phyloP scores from a whole-genome alignment of 176 grass and related monocot species.

The Lolium perenne region DNA sequence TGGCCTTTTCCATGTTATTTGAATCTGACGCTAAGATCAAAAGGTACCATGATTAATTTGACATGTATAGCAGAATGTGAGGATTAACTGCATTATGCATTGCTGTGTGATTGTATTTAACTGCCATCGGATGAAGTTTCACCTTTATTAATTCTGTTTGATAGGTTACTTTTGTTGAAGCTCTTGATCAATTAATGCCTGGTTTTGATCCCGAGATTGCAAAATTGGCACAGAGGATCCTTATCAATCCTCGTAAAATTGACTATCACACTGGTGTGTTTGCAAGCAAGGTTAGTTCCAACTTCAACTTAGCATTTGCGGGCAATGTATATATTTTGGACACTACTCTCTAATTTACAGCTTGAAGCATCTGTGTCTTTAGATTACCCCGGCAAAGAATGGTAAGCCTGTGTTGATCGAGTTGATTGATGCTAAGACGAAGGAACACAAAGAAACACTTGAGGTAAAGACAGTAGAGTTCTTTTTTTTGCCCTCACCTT shows the following conservation, averaged over 20 bases:
- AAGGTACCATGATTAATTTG: neutral
- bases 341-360: neutral
- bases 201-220: slow-evolving; percentile 98
- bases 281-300: slow-evolving; percentile 87
- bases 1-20: slow-evolving; percentile 4
- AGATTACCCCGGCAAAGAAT: slow-evolving; percentile 95
- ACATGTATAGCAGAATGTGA: slow-evolving; percentile 12
- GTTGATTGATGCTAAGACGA: slow-evolving; percentile 97
- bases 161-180: slow-evolving; percentile 96
- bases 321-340: neutral
- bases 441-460: slow-evolving; percentile 86
- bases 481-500: neutral
- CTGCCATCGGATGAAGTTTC: slow-evolving; percentile 29
- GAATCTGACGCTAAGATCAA: slow-evolving; percentile 15
- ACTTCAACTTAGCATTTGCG: neutral
- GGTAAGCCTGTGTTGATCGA: slow-evolving; percentile 91
- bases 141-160: slow-evolving; percentile 28
- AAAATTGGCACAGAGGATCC: slow-evolving; percentile 91
- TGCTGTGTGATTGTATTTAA: slow-evolving; percentile 21
- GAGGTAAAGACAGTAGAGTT: slow-evolving; percentile 54
- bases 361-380: slow-evolving; percentile 31
- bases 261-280: slow-evolving; percentile 93
- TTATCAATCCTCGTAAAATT: slow-evolving; percentile 92
- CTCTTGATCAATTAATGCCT: slow-evolving; percentile 94
- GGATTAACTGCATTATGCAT: slow-evolving; percentile 11